These are phyloP conservation scores for Citrus medica DNA, from an alignment of 345 rosid species.

Conservation along the genomic window DNA sequence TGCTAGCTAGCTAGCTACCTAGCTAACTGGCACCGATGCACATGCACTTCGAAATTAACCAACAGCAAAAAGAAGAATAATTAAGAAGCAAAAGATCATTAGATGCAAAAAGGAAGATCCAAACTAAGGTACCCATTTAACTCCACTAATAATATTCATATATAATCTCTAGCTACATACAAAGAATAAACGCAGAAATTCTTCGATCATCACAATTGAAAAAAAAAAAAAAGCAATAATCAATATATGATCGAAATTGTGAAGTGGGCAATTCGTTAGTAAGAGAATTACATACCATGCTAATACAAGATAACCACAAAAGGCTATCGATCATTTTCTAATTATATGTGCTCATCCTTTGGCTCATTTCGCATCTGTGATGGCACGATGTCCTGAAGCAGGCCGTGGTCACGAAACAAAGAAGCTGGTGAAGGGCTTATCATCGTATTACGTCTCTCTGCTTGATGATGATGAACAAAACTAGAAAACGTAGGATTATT, in stretches of 20 bases:
- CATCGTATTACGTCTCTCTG: slow-evolving; percentile 23
- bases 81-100: neutral
- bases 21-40: neutral
- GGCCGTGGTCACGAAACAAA: slow-evolving; percentile 62
- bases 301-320: neutral
- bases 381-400: slow-evolving; percentile 91
- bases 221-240: too few species aligned
- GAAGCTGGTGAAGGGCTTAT: slow-evolving; percentile 22
- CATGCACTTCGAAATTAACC: neutral
- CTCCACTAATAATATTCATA: slow-evolving; percentile 10
- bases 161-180: slow-evolving; percentile 20
- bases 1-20: neutral
- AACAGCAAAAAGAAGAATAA: neutral
- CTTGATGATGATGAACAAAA: slow-evolving; percentile 12
- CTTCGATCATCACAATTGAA: neutral
- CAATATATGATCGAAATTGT: neutral
- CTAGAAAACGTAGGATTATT: slow-evolving; percentile 18
- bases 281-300: slow-evolving; percentile 36
- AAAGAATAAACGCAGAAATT: slow-evolving; percentile 25
- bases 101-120: neutral
- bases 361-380: slow-evolving; percentile 56
- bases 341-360: slow-evolving; percentile 20
- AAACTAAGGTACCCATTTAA: slow-evolving; percentile 10
- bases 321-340: neutral
- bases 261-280: slow-evolving; percentile 22